Base-by-base conservation (phyloP, 2,329 filamentous ascomycete genomes). In the Cladosporium cucumerinum region DNA sequence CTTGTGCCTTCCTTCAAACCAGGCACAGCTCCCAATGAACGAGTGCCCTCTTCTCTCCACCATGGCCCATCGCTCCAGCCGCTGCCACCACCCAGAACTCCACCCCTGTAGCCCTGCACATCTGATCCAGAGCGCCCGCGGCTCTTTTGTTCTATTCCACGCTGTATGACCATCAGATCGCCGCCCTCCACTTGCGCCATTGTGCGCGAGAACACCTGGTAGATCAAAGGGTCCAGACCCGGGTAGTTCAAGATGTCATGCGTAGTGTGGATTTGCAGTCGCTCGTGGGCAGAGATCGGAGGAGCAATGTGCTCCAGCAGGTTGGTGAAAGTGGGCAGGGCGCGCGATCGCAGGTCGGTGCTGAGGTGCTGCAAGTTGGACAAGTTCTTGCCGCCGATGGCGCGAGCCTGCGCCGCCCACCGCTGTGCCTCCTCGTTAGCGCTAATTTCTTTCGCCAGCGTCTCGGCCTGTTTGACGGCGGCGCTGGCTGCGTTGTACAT, bases 181-280 rank as follows among this genome's bases (percentile, higher is more conserved):
- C 95, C 95, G 69, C 95, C 95, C 79, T 99, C 95, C 54, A 99
- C 95, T 80, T 99, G 95, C n/a, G 93, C 87, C 95, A 99, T 99
- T 73, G 99, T 93, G 61, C 93, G 89, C 63, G 90, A 90, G 81
- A 99, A 99, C 68, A 95, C 93, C 65, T 86, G 86, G 79, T 98
- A 92, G 72, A 98, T 92, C 63, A 97, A 85, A 21, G 94, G 93
- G 76, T 98, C 94, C 71, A 99, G 87, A 21, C 92, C 94, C 2
- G 95, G 95, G 77, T 99, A 99, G 71, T 92, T 92, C 70, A 93
- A 88, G 51, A 99, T 86, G 77, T 98, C 95, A 81, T 99, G 95
- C 10, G 94, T 97, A 69, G 95, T 96, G 81, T 99, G 95, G 72
- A 99, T 98, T 73, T 96, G 90, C 8, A 99, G 89, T 58, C 94